A percentile compares a stretch with the other conserved stretches of the same genome.
phyloP scores from a whole-genome alignment of 1,284 basidiomycete species.

The Trametes polyzona region DNA sequence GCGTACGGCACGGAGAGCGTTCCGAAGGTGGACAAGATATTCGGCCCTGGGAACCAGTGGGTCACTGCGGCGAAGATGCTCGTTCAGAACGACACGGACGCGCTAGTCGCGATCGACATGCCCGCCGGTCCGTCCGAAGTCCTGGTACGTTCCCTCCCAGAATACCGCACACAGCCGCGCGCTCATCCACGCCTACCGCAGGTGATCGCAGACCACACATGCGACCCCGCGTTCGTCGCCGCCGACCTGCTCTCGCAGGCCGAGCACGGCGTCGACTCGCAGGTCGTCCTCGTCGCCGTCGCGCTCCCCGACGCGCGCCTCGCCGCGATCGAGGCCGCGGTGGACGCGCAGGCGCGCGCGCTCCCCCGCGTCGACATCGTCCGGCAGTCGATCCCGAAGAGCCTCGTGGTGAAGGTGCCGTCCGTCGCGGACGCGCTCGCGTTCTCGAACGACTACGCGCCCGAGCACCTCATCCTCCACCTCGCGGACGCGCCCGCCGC shows the following conservation, averaged over 20 bases:
- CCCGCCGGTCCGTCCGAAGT: slow-evolving; percentile 98
- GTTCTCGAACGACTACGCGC: slow-evolving; percentile 98
- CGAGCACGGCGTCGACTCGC: slow-evolving; percentile 97
- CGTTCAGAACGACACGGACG: slow-evolving; percentile 98
- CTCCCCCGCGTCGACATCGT: slow-evolving; percentile 91
- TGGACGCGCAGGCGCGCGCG: slow-evolving; percentile 88
- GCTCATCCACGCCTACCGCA: slow-evolving; percentile 36
- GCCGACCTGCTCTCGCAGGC: slow-evolving; percentile 97
- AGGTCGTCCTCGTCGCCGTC: slow-evolving; percentile 92
- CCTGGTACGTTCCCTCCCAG: slow-evolving; percentile 61
- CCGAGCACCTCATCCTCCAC: slow-evolving; percentile 95
- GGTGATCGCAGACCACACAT: slow-evolving; percentile 92
- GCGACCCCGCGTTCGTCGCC: slow-evolving; percentile 91
- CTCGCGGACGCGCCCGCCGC: slow-evolving; percentile 70
- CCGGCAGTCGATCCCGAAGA: slow-evolving; percentile 89
- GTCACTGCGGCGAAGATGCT: slow-evolving; percentile 99
- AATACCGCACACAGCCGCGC: background rate
- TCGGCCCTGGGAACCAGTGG: slow-evolving; percentile 99
- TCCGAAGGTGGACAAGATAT: slow-evolving; percentile 99
- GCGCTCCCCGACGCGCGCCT: slow-evolving; percentile 68
- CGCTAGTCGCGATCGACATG: slow-evolving; percentile 98
- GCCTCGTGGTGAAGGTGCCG: slow-evolving; percentile 81
- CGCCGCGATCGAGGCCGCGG: slow-evolving; percentile 79
- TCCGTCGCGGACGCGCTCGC: slow-evolving; percentile 77
- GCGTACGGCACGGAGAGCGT: slow-evolving; percentile 96